These are phyloP conservation scores for Capronia coronata DNA, from an alignment of 2,329 filamentous ascomycete species.

Conservation along the genomic window DNA sequence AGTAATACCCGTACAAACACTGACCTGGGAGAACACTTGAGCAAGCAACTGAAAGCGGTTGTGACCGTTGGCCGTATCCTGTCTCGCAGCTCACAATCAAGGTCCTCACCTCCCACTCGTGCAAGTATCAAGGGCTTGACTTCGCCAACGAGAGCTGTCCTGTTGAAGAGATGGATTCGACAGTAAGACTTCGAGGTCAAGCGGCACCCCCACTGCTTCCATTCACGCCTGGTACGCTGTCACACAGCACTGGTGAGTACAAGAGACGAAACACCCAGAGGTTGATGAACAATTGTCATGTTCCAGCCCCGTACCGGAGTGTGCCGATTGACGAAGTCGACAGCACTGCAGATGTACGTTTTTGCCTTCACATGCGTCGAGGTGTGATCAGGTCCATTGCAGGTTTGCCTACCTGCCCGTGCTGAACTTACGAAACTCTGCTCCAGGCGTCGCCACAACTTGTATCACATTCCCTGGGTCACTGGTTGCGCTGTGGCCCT, in stretches of 20 bases:
- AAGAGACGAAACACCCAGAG: slow-evolving; percentile 13
- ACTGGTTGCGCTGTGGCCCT: not conserved
- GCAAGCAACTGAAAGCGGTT: too few relatives aligned
- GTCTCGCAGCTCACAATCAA: too few relatives aligned
- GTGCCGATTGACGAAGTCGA: not conserved
- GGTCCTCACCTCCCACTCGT: too few relatives aligned
- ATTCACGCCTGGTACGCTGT: slow-evolving; percentile 5
- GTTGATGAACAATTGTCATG: slow-evolving; percentile 16
- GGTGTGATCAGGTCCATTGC: not conserved
- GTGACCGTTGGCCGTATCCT: not conserved
- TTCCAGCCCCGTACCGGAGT: not conserved
- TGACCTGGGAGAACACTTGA: too few relatives aligned
- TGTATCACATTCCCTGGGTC: not conserved
- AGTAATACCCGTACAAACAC: too few relatives aligned
- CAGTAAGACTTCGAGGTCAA: not conserved
- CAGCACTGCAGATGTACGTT: not conserved
- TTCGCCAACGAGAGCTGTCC: not conserved
- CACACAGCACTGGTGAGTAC: slow-evolving; percentile 4
- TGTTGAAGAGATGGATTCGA: not conserved
- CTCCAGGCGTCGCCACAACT: not conserved
- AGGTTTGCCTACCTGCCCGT: not conserved
- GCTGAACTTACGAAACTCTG: not conserved
- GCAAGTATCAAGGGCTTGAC: too few relatives aligned
- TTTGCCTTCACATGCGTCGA: too few relatives aligned
- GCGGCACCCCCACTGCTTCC: not conserved